phyloP scores from a whole-genome alignment of 306 rosid species.

The Luffa acutangula region DNA sequence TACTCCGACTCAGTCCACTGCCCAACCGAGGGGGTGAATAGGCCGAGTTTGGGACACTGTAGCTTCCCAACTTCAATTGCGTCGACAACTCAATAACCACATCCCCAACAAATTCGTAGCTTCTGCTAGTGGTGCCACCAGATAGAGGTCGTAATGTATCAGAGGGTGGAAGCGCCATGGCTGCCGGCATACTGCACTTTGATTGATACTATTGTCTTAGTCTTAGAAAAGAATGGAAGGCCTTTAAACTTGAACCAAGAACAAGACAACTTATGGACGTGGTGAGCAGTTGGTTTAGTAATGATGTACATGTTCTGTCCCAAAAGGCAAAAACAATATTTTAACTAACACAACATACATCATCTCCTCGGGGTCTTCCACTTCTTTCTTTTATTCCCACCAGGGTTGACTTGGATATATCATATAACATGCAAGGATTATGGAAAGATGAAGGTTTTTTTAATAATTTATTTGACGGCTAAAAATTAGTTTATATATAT shows the following conservation, averaged over 20 bases:
- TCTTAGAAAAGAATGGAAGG: neutral
- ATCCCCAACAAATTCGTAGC: neutral
- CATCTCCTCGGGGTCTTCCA: neutral
- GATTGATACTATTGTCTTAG: neutral
- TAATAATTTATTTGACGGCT: neutral
- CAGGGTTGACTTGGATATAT: neutral
- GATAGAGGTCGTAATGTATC: neutral
- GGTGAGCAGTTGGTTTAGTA: neutral
- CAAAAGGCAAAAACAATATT: neutral
- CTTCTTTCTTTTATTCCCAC: neutral
- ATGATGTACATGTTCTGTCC: conserved; percentile 1
- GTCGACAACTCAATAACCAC: conserved; percentile 18
- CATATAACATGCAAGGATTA: neutral
- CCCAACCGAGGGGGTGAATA: conserved; percentile 42
- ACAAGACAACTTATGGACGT: neutral
- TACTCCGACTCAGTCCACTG: conserved; percentile 28
- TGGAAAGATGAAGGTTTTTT: neutral
- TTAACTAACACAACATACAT: neutral
- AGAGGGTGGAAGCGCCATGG: neutral
- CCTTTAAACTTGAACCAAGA: neutral
- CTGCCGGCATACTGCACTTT: neutral
- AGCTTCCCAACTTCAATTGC: conserved; percentile 44
- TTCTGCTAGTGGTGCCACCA: neutral
- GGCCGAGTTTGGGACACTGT: conserved; percentile 60
- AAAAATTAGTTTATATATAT: too few relatives aligned